Evolutionary conservation across 2,329 filamentous ascomycete species (phyloP).

Genomic region (Cytospora piceicola): DNA sequence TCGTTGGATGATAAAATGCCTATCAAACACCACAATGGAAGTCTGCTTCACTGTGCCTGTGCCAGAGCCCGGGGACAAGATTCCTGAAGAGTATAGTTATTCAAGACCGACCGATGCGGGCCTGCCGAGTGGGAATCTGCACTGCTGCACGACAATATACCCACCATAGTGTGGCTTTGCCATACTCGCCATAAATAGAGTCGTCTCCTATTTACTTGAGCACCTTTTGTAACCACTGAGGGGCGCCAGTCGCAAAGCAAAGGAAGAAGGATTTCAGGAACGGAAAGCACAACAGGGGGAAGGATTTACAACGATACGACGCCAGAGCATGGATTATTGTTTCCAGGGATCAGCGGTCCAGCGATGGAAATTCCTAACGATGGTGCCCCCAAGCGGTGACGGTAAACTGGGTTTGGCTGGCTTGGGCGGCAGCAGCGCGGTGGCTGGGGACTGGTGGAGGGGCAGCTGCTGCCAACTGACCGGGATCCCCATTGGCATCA

Average conservation of each 20-base stretch:
- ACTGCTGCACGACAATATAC: not conserved
- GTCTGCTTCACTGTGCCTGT: not conserved
- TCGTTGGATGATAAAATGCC: not conserved
- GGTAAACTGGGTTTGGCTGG: constrained; percentile 9
- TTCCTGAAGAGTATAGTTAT: not conserved
- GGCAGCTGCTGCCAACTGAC: not conserved
- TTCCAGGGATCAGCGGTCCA: not conserved
- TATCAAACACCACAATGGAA: not conserved
- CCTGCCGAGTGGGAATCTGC: not conserved
- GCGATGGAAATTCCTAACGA: not conserved
- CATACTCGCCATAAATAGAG: not conserved
- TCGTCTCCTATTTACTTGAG: not conserved
- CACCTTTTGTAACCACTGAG: not conserved
- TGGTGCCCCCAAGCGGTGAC: constrained; percentile 21
- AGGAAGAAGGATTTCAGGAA: not conserved
- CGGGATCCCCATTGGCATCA: constrained; percentile 11
- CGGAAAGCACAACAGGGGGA: not conserved
- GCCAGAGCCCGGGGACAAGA: not conserved
- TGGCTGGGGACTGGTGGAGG: constrained; percentile 20
- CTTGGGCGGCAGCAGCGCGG: constrained; percentile 16
- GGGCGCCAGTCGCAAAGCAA: not conserved
- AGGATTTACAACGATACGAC: not conserved
- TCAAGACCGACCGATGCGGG: not conserved
- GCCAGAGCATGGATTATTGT: not conserved
- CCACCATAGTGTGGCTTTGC: not conserved